Percentiles rank a stretch among this genome's conserved stretches.
Evolutionary conservation across 2,329 filamentous ascomycete genomes (phyloP).

Genomic region (Xylariaceae sp.): DNA sequence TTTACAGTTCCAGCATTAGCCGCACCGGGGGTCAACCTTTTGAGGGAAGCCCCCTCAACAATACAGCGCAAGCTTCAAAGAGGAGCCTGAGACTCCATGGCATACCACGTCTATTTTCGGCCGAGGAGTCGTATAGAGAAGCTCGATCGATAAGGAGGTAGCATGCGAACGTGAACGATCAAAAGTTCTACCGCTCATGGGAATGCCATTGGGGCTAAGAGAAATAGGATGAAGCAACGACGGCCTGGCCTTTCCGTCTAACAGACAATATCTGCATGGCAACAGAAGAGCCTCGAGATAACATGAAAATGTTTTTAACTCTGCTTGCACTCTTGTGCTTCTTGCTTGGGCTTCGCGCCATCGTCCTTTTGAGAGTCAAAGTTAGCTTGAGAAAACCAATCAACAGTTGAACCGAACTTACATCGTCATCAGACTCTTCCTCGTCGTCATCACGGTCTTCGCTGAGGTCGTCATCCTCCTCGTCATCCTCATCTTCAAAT

Average conservation of each 20-base stretch:
- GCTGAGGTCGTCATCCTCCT: conserved; percentile 82
- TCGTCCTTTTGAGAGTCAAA: conserved; percentile 59
- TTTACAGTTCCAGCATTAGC: conserved; percentile 21
- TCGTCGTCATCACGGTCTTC: conserved; percentile 75
- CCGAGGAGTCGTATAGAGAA: conserved; percentile 20
- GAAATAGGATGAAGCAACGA: conserved; percentile 9
- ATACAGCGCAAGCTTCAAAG: conserved; percentile 31
- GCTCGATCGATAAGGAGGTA: conserved; percentile 28
- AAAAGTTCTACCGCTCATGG: conserved; percentile 11
- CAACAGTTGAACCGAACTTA: conserved; percentile 34
- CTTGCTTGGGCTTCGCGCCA: conserved; percentile 84
- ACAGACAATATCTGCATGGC: conserved; percentile 8
- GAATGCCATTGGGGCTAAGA: too few species aligned
- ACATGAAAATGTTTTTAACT: conserved; percentile 55
- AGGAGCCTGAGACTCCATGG: conserved; percentile 28
- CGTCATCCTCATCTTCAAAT: conserved; percentile 79
- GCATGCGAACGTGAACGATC: conserved; percentile 26
- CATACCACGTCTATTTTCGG: conserved; percentile 32
- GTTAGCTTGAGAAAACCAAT: conserved; percentile 15
- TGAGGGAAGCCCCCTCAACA: conserved; percentile 32
- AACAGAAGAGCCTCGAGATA: conserved; percentile 7
- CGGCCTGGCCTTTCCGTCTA: conserved; percentile 6
- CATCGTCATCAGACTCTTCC: conserved; percentile 74
- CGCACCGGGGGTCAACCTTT: conserved; percentile 24
- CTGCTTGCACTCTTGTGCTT: conserved; percentile 94